Evolutionary conservation across 495 filamentous ascomycete genomes (phyloP), one percentile per base, ranked within the genome.

Genomic region (Hypoxylon cercidicola): DNA sequence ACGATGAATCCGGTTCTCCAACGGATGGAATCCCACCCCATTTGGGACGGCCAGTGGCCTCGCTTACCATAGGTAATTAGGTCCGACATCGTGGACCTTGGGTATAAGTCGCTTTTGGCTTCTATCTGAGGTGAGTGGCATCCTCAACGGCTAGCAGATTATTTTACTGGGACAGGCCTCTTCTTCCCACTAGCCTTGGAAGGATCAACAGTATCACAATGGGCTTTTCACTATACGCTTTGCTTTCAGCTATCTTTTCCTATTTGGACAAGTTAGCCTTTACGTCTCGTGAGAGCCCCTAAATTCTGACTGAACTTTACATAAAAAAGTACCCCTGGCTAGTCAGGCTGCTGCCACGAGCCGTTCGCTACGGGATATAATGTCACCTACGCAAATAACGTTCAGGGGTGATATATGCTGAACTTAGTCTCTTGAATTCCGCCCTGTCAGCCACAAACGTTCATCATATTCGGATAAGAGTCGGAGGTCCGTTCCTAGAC

Each of bases 401-500:
- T 68, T 63, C 60, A 55, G 28, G 37, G 28, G 60, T 44, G 59
- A 13, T 46, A 62, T 43, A 35, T 48, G 21, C 13, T 60, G n/a
- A 60, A 63, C 65, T 59, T 32, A 63, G 35, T 60, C 54, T 55
- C 41, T 41, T 50, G 35, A 13, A 21, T 45, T 59, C 37, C n/a
- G 6, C 20, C 37, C 11, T 20, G 23, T 40, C 46, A 9, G 21
- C 16, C 44, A 47, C n/a, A 1, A 11, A 0, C 19, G n/a, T 43
- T n/a, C 50, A 15, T 3, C 45, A 55, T 43, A 28, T 60, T 34
- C 44, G 40, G 55, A 57, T 12, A 55, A 56, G 59, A 43, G 21
- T 50, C 65, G 65, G 65, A 68, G 60, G 49, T 68, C 65, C 65
- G 65, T 52, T 13, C 39, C 34, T 23, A 34, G 18, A 40, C 55